Conservation (phyloP, 768 basidiomycete genomes). For the Suillus subluteus region DNA sequence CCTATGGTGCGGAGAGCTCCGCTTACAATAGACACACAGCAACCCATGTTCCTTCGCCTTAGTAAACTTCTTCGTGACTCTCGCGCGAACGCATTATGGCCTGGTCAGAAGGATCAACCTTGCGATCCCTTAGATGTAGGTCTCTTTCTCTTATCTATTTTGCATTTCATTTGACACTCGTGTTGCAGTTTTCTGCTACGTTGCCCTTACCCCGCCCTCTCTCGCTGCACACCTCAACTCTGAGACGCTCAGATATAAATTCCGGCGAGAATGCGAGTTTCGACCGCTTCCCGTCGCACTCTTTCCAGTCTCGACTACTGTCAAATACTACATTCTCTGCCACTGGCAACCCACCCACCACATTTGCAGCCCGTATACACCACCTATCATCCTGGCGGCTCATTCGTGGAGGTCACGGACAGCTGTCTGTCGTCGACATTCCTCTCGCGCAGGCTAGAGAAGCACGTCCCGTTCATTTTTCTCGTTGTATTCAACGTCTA, state of each 20-base stretch:
- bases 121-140: background rate
- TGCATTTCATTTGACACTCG: no score
- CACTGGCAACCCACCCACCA: no score
- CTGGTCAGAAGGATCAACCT: background rate
- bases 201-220: background rate
- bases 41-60: no score
- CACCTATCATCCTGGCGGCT: background rate
- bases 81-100: no score
- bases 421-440: background rate
- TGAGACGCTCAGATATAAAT: background rate
- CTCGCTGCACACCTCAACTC: background rate
- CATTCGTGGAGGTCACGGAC: background rate
- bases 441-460: background rate
- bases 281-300: background rate
- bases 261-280: background rate
- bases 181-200: no score
- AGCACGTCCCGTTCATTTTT: background rate
- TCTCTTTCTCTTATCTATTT: background rate
- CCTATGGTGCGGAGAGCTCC: no score
- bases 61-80: no score
- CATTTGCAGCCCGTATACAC: no score
- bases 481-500: background rate
- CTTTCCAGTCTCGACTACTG: background rate
- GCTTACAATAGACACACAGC: no score
- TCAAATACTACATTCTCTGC: no score